These are phyloP conservation scores for Aquilaria malaccensis DNA, from an alignment of 345 rosid species.

Conservation along the genomic window DNA sequence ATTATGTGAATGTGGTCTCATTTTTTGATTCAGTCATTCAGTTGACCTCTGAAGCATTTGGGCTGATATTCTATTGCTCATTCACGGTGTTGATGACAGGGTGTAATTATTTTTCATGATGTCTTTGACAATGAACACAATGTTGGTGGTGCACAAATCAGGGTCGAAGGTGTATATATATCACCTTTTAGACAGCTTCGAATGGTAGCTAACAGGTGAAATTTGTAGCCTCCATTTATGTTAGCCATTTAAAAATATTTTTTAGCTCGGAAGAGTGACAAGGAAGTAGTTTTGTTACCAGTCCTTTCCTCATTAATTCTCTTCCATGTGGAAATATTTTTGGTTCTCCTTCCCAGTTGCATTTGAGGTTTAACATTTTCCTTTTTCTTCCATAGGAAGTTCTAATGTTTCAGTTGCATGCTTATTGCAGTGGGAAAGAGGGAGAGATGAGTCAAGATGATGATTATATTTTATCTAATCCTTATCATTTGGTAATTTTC, in stretches of 20 bases:
- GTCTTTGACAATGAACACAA: slow-evolving; percentile 83
- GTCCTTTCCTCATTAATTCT: neutral
- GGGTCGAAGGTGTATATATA: slow-evolving; percentile 97
- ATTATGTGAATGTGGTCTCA: too few species aligned
- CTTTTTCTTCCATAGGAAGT: slow-evolving; percentile 1
- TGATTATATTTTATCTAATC: slow-evolving; percentile 83
- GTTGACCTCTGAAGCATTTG: neutral
- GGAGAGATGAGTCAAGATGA: slow-evolving; percentile 74
- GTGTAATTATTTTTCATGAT: slow-evolving; percentile 91
- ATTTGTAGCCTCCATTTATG: neutral
- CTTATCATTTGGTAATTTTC: slow-evolving; percentile 85
- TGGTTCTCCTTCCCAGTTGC: slow-evolving; percentile 8
- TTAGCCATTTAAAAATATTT: neutral
- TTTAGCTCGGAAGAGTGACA: neutral
- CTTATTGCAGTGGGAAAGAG: slow-evolving; percentile 60
- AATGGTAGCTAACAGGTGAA: slow-evolving; percentile 87
- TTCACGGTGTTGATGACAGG: slow-evolving; percentile 41
- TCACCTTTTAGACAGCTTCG: slow-evolving; percentile 99
- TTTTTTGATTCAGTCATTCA: too few species aligned
- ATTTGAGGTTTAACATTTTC: slow-evolving; percentile 12
- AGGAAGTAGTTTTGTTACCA: too few species aligned
- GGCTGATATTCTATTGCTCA: slow-evolving; percentile 10
- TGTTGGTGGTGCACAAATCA: slow-evolving; percentile 91
- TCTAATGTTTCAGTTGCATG: too few species aligned
- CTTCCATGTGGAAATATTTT: slow-evolving; percentile 7